Conservation (phyloP, 495 filamentous ascomycete genomes). For the Penicillium malachiteum region DNA sequence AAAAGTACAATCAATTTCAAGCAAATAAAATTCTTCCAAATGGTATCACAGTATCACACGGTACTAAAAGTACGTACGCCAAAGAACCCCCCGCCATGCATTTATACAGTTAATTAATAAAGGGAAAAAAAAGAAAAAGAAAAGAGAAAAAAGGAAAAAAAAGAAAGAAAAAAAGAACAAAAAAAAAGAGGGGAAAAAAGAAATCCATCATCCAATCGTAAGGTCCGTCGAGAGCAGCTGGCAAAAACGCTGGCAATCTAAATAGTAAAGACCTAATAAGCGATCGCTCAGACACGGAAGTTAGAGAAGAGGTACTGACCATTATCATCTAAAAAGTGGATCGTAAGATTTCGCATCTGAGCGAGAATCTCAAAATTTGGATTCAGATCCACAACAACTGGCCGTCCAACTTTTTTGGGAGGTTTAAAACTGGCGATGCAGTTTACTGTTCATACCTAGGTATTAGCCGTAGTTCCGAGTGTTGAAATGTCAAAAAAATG, state of each 20-base stretch:
- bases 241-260: constrained; percentile 25
- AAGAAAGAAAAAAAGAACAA: neutral
- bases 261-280: constrained; percentile 11
- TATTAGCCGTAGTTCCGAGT: neutral
- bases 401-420: constrained; percentile 42
- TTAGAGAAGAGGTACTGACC: constrained; percentile 27
- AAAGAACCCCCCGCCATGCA: constrained; percentile 25
- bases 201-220: constrained; percentile 26
- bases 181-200: constrained; percentile 1
- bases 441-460: constrained; percentile 35
- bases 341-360: constrained; percentile 41
- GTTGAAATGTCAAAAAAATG: neutral
- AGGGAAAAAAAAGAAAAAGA: neutral
- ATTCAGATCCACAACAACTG: constrained; percentile 37
- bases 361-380: constrained; percentile 47
- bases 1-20: neutral
- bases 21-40: constrained; percentile 2
- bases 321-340: constrained; percentile 43
- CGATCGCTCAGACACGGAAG: neutral
- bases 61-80: constrained; percentile 8
- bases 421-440: constrained; percentile 42
- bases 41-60: constrained; percentile 13
- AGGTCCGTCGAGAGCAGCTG: constrained; percentile 29
- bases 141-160: too few species aligned
- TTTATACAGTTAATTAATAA: constrained; percentile 5